Conservation (phyloP, 169 alveolate genomes). For the Perkinsus marinus region DNA sequence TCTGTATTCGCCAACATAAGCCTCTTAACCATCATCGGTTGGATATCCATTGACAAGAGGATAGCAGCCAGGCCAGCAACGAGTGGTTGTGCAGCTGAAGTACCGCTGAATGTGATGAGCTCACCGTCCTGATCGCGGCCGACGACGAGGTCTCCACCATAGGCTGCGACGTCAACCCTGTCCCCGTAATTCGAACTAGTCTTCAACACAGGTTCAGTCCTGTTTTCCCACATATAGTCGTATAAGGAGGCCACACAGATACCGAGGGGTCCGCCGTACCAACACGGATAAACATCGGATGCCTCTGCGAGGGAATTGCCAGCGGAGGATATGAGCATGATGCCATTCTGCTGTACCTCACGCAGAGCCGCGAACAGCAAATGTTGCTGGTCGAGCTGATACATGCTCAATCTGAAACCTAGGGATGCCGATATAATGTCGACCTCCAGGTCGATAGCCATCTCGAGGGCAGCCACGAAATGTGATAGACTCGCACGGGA, state of each 20-base stretch:
- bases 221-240: background rate
- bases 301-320: background rate
- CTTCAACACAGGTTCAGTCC: background rate
- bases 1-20: too few relatives aligned
- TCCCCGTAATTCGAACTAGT: background rate
- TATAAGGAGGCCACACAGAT: background rate
- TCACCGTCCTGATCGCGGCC: background rate
- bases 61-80: background rate
- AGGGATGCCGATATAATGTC: background rate
- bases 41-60: background rate
- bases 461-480: background rate
- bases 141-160: background rate
- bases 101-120: background rate
- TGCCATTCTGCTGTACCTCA: background rate
- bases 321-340: background rate
- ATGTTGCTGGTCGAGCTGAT: background rate
- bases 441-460: background rate
- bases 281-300: background rate
- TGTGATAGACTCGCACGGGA: too few relatives aligned
- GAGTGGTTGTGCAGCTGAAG: background rate
- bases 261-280: background rate
- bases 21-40: background rate
- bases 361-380: background rate
- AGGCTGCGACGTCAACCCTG: background rate
- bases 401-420: background rate